phyloP scores from a whole-genome alignment of 1,284 basidiomycete species.

The Ganoderma lucidum region DNA sequence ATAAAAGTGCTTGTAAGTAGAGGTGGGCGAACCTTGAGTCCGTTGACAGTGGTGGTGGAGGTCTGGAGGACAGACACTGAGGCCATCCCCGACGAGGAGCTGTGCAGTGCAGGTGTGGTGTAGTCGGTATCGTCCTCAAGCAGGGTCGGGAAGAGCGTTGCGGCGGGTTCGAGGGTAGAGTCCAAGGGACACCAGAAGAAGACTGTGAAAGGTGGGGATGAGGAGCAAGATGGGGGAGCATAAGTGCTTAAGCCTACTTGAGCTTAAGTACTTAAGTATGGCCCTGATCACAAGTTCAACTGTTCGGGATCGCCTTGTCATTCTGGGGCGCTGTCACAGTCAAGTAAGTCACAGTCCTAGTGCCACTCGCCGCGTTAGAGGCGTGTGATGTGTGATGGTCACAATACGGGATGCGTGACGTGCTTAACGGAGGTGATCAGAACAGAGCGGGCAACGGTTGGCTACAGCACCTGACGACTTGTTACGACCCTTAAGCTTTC shows the following conservation, averaged over 20 bases:
- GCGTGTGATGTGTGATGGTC: constrained; percentile 1
- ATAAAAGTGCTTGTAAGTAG: too few species aligned
- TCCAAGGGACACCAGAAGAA: not conserved
- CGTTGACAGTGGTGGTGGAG: constrained; percentile 20
- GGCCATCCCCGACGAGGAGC: constrained; percentile 14
- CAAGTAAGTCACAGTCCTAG: not conserved
- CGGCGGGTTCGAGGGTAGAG: not conserved
- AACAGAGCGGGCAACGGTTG: constrained; percentile 4
- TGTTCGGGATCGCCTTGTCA: not conserved
- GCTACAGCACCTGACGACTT: constrained; percentile 31
- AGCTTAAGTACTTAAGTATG: too few species aligned
- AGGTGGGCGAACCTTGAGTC: constrained; percentile 21
- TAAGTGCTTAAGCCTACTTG: too few species aligned
- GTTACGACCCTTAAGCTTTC: constrained; percentile 27
- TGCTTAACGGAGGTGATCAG: constrained; percentile 12
- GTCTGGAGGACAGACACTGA: constrained; percentile 22
- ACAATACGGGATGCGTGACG: constrained; percentile 4
- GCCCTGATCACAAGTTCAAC: too few species aligned
- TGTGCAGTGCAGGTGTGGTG: not conserved
- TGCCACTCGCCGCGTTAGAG: too few species aligned
- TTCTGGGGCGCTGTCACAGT: not conserved
- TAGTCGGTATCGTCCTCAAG: not conserved
- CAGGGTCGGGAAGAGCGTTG: not conserved
- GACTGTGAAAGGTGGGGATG: not conserved
- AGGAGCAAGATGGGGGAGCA: not conserved